These are phyloP conservation scores for Chaetothyriales sp. DNA, from an alignment of 2,329 filamentous ascomycete genomes.

Conservation along the genomic window DNA sequence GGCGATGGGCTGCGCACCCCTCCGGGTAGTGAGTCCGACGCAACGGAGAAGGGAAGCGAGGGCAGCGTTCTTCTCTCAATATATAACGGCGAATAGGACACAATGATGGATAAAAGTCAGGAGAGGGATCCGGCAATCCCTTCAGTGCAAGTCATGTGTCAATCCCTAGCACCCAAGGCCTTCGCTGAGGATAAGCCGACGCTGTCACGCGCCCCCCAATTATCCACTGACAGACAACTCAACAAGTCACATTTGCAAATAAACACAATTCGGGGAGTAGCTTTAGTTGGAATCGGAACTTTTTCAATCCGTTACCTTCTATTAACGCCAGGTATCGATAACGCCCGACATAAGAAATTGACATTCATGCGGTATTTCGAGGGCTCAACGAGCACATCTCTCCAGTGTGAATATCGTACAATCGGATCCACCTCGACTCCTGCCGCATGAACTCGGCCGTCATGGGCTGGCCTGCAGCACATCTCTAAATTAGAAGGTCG, in stretches of 20 bases:
- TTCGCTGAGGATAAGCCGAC: no score
- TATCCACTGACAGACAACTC: not conserved
- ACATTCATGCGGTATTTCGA: not conserved
- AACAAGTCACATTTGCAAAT: no score
- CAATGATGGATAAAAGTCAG: not conserved
- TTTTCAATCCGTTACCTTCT: not conserved
- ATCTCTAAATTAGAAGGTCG: constrained; percentile 42
- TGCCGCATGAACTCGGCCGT: not conserved
- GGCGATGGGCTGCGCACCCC: not conserved
- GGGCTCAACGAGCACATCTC: not conserved
- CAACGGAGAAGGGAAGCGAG: not conserved
- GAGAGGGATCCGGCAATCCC: not conserved
- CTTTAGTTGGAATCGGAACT: no score
- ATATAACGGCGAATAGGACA: not conserved
- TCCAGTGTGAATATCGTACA: no score
- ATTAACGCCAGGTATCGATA: not conserved
- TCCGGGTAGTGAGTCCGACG: not conserved
- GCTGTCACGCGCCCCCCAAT: not conserved
- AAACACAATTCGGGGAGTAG: no score
- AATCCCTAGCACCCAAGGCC: no score
- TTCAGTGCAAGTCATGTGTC: not conserved
- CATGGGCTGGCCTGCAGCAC: not conserved
- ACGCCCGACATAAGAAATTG: not conserved
- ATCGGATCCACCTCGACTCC: not conserved
- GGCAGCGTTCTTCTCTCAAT: not conserved